Base-by-base conservation (phyloP, 805 yeast species). In the Nematodospora valgi region DNA sequence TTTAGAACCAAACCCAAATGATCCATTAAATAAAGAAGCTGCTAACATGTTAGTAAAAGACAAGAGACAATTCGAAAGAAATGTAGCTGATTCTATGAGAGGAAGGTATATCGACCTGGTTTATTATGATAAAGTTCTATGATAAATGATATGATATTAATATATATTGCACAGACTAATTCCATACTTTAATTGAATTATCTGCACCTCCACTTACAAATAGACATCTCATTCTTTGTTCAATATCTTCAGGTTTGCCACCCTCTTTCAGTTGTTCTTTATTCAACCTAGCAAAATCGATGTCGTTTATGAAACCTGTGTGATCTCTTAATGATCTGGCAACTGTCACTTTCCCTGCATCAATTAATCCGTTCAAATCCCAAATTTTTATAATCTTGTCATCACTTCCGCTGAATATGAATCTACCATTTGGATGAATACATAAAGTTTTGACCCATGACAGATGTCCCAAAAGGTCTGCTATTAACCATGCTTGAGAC, bases 1-100 rank as follows among this genome's bases (percentile, higher is more conserved):
- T 48, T 62, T 86, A 35, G 97, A 91, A 47, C 96, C 97, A 6
- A 91, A 87, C 54, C 82, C 95, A 2, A 80, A 79, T 42, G 98
- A 91, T 56, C 98, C 98, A 3, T 71, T 91, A 48, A 93, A 93
- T 57, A 86, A 88, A 52, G 84, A 75, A n/a, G 95, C 95, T 2
- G 96, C 95, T 3, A 74, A 75, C 40, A 58, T 54, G 21, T 55
- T 67, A 49, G 69, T 54, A 19, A 62, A 65, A 41, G 58, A 59
- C 36, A 58, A 52, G 26, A 34, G 32, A 19, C 43, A 52, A 24
- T 91, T 88, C 58, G 67, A 67, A 14, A 53, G 66, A 15, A 71
- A 76, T 40, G 96, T 86, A 2, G 54, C 49, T 23, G 51, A 57
- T 12, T 59, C 91, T 3, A 85, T 89, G 94, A 57, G 62, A 26